Evolutionary conservation across 495 filamentous ascomycete species (phyloP), one percentile per base, ranked within the genome.

Genomic region (Lasiosphaeria miniovina): DNA sequence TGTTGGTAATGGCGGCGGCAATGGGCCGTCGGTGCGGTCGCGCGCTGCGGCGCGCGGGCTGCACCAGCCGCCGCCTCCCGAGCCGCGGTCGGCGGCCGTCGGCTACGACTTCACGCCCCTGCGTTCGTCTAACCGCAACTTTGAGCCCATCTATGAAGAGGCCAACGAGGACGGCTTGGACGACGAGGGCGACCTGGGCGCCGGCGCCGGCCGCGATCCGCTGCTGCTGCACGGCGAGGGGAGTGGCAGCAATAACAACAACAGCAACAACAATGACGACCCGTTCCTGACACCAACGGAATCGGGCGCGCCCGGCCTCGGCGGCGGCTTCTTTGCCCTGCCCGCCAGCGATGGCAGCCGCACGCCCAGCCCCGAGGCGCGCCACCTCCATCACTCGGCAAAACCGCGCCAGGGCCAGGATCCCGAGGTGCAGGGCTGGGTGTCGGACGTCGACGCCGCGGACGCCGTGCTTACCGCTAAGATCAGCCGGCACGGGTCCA

Each of bases 111-210:
- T 67, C 32, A 12, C 58, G 11, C 66, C 57, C 11, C 50, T 68
- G 11, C 57, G 52, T 14, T n/a, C 46, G 10, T 38, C 49, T 12
- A 49, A 66, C 63, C 36, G 68, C 8, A 84, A 24, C 24, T 24
- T 85, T 60, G 79, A 83, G 59, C 82, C 82, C 0, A 85, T 85
- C 52, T 78, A 81, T 55, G 82, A 85, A 60, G 79, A 96, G 45
- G 90, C 92, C 53, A 85, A 78, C 9, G 66, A 61, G 2, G 61
- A 60, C 15, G 65, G 66, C 24, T 24, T 24, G 24, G 24, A 24
- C 24, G 24, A 24, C 24, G 24, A 24, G 24, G 24, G 24, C 24
- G 24, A 24, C 2, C 24, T 24, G 24, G 24, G 24, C 24, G 24
- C 24, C 24, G 24, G 24, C 24, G 24, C 24, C 24, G 24, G 51